Base-by-base conservation (phyloP, 768 basidiomycete species). In the Mycena metata region DNA sequence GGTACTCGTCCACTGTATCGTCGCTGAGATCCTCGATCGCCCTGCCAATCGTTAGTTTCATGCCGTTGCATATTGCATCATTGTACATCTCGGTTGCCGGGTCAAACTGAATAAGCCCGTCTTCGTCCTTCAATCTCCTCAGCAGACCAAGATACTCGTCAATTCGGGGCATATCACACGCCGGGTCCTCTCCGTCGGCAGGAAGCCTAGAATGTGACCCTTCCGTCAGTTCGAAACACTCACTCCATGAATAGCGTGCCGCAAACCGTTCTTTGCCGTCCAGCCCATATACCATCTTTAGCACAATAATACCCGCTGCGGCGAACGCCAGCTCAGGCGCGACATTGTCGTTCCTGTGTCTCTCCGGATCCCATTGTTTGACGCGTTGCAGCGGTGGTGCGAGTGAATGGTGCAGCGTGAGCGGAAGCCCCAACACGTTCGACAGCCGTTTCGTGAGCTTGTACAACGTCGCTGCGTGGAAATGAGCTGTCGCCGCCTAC, bases 201-300 rank as follows among this genome's bases (percentile, higher is more conserved):
- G 88, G 88, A 36, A 78, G 73, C 76, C 87, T 91, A 30, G 69
- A 66, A 51, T 71, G 30, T 24, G 11, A 30, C 39, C 10, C 12
- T 12, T 50, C 8, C 49, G 26, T 33, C 16, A 65, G 73, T 66
- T 36, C 51, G 30, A 73, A 62, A 69, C 39, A 36, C 19, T 36
- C 26, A 33, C 45, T 39, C 46, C 52, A 21, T n/a, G 26, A 36
- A 41, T 35, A 36, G 36, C 39, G 10, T 10, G 39, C 51, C 49
- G 26, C 80, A 66, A 75, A 89, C 92, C 93, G 86, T 60, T 73
- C 63, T 69, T 80, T 81, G 33, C 90, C 93, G 76, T 96, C 95
- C 33, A 96, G 75, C 0, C 95, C 96, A 73, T 96, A 96, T 26
- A 90, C 86, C 84, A 97, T 84, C 80, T 96, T 96, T 72, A 96